phyloP scores from a whole-genome alignment of 805 yeast genomes.

The Barnettozyma botsteinii region DNA sequence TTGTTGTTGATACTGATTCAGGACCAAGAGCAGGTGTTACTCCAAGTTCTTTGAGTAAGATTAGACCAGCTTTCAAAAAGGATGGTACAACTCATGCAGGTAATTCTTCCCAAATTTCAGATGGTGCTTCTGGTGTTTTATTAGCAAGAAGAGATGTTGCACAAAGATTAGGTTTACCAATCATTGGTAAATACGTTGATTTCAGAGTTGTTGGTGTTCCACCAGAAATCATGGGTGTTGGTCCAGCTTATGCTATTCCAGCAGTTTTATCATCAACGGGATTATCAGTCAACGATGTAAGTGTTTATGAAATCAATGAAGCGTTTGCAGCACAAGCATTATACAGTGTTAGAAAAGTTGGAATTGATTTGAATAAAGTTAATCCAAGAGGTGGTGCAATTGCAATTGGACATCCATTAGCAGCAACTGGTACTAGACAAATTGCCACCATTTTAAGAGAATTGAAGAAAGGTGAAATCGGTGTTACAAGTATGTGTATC shows the following conservation, averaged over 20 bases:
- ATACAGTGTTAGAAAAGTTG: conserved; percentile 59
- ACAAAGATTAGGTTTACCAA: conserved; percentile 60
- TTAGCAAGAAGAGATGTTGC: conserved; percentile 85
- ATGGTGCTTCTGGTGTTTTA: conserved; percentile 90
- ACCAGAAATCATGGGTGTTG: conserved; percentile 96
- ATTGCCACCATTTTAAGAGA: conserved; percentile 82
- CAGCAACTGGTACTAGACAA: conserved; percentile 90
- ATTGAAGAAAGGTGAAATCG: conserved; percentile 72
- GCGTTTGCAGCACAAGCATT: conserved; percentile 96
- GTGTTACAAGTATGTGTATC: conserved; percentile 93
- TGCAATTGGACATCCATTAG: conserved; percentile 92
- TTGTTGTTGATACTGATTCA: conserved; percentile 63
- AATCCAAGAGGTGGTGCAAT: conserved; percentile 96
- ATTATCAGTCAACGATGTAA: conserved; percentile 57
- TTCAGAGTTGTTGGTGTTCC: conserved; percentile 88
- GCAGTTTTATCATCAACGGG: conserved; percentile 59
- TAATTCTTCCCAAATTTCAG: conserved; percentile 92
- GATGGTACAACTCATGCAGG: conserved; percentile 89
- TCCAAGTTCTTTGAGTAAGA: conserved; percentile 61
- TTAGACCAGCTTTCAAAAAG: conserved; percentile 83
- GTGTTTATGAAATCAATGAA: conserved; percentile 85
- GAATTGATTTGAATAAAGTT: conserved; percentile 64
- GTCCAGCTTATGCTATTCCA: conserved; percentile 96
- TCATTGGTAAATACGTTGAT: conserved; percentile 74
- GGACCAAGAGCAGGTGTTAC: conserved; percentile 90